A percentile compares a stretch with the other conserved stretches of the same genome.
phyloP scores from a whole-genome alignment of 495 filamentous ascomycete genomes.

The Podospora anserina region DNA sequence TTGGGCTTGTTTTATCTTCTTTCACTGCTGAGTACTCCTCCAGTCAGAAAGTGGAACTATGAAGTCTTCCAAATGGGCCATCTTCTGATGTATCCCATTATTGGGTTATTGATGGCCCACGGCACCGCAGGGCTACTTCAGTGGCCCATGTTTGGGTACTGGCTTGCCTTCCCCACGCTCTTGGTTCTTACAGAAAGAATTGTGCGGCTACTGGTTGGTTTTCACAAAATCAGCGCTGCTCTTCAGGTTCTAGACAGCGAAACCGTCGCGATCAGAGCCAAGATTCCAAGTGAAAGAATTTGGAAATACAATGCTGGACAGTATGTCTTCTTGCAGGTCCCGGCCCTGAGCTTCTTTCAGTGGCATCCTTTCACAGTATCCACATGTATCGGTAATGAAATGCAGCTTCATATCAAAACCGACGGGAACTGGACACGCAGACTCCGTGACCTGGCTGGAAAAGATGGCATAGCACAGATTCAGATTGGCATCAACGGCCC shows the following conservation, averaged over 20 bases:
- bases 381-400: conserved; percentile 33
- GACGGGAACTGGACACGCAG: conserved; percentile 41
- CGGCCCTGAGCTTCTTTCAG: conserved; percentile 34
- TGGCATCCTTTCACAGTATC: conserved; percentile 36
- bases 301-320: conserved; percentile 42
- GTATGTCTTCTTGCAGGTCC: conserved; percentile 40
- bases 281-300: conserved; percentile 27
- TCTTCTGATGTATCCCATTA: conserved; percentile 41
- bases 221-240: conserved; percentile 29
- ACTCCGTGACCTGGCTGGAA: conserved; percentile 41
- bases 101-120: conserved; percentile 36
- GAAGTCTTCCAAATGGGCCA: conserved; percentile 41
- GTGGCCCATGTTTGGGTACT: conserved; percentile 41
- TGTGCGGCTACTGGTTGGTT: conserved; percentile 29
- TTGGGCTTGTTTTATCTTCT: conserved; percentile 34
- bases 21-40: conserved; percentile 31
- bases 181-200: conserved; percentile 33
- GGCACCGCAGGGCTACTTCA: conserved; percentile 35
- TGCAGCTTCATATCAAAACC: conserved; percentile 44
- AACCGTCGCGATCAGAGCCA: conserved; percentile 33
- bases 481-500: conserved; percentile 36
- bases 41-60: conserved; percentile 33
- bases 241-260: conserved; percentile 34
- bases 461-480: conserved; percentile 42
- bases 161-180: conserved; percentile 36